phyloP scores from a whole-genome alignment of 2,329 filamentous ascomycete species.

The Colletotrichum spinosum region DNA sequence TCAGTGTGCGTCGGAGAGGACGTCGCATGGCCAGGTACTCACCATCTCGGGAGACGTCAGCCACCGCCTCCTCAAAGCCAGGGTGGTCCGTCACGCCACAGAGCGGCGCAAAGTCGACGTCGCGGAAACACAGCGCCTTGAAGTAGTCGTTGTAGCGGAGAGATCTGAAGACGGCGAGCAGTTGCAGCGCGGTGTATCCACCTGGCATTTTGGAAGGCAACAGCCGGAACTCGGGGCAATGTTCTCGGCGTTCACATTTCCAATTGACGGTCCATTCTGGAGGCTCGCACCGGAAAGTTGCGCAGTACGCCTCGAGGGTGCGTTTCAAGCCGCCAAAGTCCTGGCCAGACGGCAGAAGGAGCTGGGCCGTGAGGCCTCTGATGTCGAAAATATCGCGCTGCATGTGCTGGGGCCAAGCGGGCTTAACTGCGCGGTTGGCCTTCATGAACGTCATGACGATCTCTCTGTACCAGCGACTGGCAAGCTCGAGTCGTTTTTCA shows the following conservation, averaged over 20 bases:
- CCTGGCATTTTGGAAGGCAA: slow-evolving; percentile 53
- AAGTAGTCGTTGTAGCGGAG: slow-evolving; percentile 71
- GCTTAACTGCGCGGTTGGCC: slow-evolving; percentile 66
- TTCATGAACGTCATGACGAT: slow-evolving; percentile 67
- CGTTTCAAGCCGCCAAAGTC: slow-evolving; percentile 66
- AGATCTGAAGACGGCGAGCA: slow-evolving; percentile 67
- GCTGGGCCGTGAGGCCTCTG: slow-evolving; percentile 62
- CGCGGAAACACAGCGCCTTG: slow-evolving; percentile 66
- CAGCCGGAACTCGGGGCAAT: slow-evolving; percentile 65
- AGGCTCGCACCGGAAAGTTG: slow-evolving; percentile 61
- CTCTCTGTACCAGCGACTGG: slow-evolving; percentile 65
- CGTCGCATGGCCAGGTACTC: slow-evolving; percentile 35
- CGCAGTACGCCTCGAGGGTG: slow-evolving; percentile 66
- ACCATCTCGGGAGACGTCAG: slow-evolving; percentile 66
- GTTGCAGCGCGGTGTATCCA: slow-evolving; percentile 61
- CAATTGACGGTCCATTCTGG: slow-evolving; percentile 66
- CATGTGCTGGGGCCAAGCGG: slow-evolving; percentile 68
- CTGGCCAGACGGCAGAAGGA: slow-evolving; percentile 66
- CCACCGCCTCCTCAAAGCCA: slow-evolving; percentile 58
- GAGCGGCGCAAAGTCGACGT: slow-evolving; percentile 61
- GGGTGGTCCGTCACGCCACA: slow-evolving; percentile 56
- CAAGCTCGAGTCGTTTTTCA: slow-evolving; percentile 61
- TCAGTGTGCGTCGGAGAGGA: slow-evolving; percentile 2
- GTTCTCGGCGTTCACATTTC: slow-evolving; percentile 57
- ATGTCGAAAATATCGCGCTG: slow-evolving; percentile 66